Percentiles rank a stretch among this genome's conserved stretches.
These are phyloP conservation scores for Sequoiadendron giganteum DNA, from an alignment of 75 land plant species.

Conservation along the genomic window DNA sequence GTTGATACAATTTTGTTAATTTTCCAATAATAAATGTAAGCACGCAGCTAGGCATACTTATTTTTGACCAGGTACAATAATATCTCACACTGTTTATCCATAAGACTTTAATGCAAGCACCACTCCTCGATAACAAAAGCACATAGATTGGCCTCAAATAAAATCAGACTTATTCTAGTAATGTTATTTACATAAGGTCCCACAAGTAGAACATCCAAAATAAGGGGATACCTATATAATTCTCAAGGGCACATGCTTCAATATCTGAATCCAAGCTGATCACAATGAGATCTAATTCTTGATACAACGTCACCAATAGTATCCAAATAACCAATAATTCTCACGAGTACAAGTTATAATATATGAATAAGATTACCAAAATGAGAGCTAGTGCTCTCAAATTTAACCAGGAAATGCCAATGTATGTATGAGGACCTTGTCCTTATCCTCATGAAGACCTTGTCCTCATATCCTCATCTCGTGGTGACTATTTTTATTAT, in stretches of 20 bases:
- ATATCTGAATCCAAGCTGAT: too few relatives aligned
- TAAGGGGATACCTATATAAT: too few relatives aligned
- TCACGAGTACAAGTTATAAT: neutral
- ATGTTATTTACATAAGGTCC: too few relatives aligned
- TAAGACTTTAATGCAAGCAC: too few relatives aligned
- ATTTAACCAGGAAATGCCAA: neutral
- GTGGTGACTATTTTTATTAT: neutral
- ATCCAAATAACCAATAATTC: neutral
- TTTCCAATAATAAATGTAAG: neutral
- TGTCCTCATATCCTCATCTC: neutral
- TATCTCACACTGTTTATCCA: too few relatives aligned
- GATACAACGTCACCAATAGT: neutral
- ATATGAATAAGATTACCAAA: neutral
- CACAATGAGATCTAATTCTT: neutral
- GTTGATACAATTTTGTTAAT: neutral
- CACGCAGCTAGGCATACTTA: neutral
- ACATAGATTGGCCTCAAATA: too few relatives aligned
- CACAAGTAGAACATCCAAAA: too few relatives aligned
- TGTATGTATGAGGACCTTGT: neutral
- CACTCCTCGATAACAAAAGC: too few relatives aligned
- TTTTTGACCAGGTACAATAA: neutral
- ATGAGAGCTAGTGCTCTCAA: neutral
- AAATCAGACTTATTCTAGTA: too few relatives aligned
- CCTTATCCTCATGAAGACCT: neutral
- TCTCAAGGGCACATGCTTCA: too few relatives aligned